These are phyloP conservation scores for Starmerella gropengiesseri DNA, from an alignment of 805 yeast species.

Conservation along the genomic window DNA sequence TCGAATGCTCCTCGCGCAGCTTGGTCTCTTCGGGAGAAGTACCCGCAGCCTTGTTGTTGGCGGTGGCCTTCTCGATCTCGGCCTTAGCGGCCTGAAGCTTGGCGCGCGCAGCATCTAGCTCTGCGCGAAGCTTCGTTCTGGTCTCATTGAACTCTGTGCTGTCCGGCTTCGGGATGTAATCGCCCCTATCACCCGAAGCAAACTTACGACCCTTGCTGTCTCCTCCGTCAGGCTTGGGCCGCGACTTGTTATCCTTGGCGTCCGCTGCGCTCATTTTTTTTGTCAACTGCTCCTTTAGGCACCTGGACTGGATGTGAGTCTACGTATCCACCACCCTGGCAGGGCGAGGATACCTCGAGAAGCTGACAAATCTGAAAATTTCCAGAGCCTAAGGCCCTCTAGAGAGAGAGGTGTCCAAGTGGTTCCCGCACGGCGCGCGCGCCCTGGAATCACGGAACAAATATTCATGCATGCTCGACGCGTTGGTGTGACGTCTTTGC, in stretches of 20 bases:
- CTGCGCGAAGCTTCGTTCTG: conserved; percentile 25
- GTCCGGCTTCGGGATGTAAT: conserved; percentile 25
- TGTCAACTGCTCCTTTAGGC: not conserved
- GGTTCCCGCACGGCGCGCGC: too few relatives aligned
- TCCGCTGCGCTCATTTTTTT: conserved; percentile 6
- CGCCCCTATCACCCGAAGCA: conserved; percentile 8
- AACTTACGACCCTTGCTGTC: conserved; percentile 2
- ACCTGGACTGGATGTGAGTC: too few relatives aligned
- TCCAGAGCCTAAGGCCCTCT: too few relatives aligned
- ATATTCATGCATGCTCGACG: too few relatives aligned
- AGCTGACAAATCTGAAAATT: conserved; percentile 8
- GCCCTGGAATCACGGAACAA: too few relatives aligned
- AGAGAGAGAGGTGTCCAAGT: too few relatives aligned
- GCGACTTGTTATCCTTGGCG: conserved; percentile 5
- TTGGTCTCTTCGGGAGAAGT: conserved; percentile 37
- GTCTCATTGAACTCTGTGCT: conserved; percentile 26
- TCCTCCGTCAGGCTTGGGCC: not conserved
- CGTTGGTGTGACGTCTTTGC: too few relatives aligned
- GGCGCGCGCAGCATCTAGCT: conserved; percentile 25
- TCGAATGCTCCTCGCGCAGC: conserved; percentile 40
- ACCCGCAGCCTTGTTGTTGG: not conserved
- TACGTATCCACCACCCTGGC: too few relatives aligned
- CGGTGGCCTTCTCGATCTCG: conserved; percentile 22
- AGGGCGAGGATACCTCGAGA: conserved; percentile 3
- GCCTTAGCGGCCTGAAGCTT: conserved; percentile 24